Conservation (phyloP, 495 filamentous ascomycete species). For the Xylaria cubensis region DNA sequence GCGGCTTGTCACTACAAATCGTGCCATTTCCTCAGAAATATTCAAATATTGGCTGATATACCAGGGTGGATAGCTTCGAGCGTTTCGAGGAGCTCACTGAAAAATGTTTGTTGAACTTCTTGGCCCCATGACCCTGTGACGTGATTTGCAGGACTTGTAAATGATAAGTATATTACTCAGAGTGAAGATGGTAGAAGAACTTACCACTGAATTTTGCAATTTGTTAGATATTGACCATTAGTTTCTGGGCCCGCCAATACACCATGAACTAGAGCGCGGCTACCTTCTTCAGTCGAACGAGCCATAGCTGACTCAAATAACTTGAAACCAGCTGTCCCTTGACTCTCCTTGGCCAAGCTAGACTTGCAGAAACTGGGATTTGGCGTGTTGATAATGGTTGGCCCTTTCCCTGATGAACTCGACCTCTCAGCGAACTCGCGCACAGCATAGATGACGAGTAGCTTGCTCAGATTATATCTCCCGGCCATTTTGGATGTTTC, state of each 20-base stretch:
- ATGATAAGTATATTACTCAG: not conserved
- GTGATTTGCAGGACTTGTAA: slow-evolving; percentile 43
- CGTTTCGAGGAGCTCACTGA: slow-evolving; percentile 57
- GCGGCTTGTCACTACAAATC: not conserved
- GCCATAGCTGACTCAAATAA: slow-evolving; percentile 40
- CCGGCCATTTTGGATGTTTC: slow-evolving; percentile 22
- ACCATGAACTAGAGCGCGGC: slow-evolving; percentile 46
- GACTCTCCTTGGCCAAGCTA: slow-evolving; percentile 25
- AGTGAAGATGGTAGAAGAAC: slow-evolving; percentile 19
- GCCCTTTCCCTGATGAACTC: slow-evolving; percentile 6
- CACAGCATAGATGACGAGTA: slow-evolving; percentile 22
- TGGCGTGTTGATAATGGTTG: slow-evolving; percentile 19
- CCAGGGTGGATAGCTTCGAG: slow-evolving; percentile 57
- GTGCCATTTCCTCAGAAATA: not conserved
- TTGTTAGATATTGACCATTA: slow-evolving; percentile 45
- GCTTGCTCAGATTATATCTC: slow-evolving; percentile 25
- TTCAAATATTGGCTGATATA: slow-evolving; percentile 37
- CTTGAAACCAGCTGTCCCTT: slow-evolving; percentile 4
- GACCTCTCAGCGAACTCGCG: slow-evolving; percentile 23
- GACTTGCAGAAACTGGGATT: slow-evolving; percentile 29
- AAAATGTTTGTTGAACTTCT: slow-evolving; percentile 57
- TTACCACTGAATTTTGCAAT: slow-evolving; percentile 39
- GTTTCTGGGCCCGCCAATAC: slow-evolving; percentile 39
- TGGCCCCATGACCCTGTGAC: slow-evolving; percentile 40
- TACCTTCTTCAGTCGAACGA: slow-evolving; percentile 47